Conservation (phyloP, 176 grass and related monocot genomes). For the Eleusine indica region DNA sequence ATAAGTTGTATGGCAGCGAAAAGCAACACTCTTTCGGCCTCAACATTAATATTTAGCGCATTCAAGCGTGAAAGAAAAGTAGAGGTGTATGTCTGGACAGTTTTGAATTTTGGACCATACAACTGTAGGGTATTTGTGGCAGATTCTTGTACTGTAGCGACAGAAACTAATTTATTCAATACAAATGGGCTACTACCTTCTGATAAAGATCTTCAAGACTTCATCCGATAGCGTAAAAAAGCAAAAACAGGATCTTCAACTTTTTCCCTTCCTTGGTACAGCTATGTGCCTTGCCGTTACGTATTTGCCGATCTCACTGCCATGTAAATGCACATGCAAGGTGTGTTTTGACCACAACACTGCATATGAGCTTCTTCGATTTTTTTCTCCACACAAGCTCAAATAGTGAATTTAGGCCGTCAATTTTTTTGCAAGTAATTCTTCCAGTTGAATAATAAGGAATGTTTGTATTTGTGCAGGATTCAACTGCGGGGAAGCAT, state of each 20-base stretch:
- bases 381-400: not conserved
- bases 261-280: not conserved
- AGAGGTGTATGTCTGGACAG: not conserved
- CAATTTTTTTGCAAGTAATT: conserved; percentile 19
- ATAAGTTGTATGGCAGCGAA: conserved; percentile 2
- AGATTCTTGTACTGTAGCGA: not conserved
- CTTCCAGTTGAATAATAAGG: not conserved
- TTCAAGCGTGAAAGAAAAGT: not conserved
- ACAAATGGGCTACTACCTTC: conserved; percentile 1
- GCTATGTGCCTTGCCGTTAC: conserved; percentile 7
- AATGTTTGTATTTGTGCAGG: conserved; percentile 51
- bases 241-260: not conserved
- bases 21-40: not conserved
- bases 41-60: not conserved
- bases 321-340: conserved; percentile 1
- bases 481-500: conserved; percentile 93
- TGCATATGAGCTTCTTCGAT: not conserved
- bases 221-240: not conserved
- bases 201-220: not conserved
- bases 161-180: not conserved
- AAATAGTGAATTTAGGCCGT: not conserved
- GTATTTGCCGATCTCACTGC: not conserved
- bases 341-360: not conserved
- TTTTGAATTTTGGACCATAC: not conserved
- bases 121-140: not conserved